phyloP scores from a whole-genome alignment of 805 yeast species.

The Candida boleticola region DNA sequence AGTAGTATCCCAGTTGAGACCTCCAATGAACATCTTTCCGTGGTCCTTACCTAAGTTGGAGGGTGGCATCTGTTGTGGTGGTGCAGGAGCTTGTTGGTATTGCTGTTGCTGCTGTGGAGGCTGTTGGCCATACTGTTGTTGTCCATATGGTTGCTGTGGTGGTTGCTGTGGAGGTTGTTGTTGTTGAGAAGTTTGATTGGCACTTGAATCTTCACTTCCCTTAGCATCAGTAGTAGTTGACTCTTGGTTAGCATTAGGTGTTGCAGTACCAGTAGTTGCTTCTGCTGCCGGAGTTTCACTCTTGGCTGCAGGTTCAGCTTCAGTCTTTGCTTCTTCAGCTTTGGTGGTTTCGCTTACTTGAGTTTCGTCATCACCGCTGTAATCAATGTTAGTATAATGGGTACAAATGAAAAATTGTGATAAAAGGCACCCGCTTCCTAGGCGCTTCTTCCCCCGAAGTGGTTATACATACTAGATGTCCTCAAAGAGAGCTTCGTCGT shows the following conservation, averaged over 20 bases:
- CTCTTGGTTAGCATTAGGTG: neutral
- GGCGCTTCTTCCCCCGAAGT: too few relatives aligned
- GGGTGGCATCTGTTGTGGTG: constrained; percentile 16
- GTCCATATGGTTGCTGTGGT: constrained; percentile 5
- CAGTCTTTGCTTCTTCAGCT: constrained; percentile 13
- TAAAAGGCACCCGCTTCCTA: too few relatives aligned
- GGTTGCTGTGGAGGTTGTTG: constrained; percentile 10
- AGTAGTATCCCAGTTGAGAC: constrained; percentile 96
- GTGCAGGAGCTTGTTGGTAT: constrained; percentile 13
- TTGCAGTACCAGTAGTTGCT: constrained; percentile 4
- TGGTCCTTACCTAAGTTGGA: constrained; percentile 52
- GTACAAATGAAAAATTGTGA: too few relatives aligned
- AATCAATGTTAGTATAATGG: neutral
- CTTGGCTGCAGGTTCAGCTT: constrained; percentile 16
- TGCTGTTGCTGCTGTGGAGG: constrained; percentile 9
- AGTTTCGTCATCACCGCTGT: constrained; percentile 26
- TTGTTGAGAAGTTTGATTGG: constrained; percentile 5
- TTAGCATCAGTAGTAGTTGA: constrained; percentile 6
- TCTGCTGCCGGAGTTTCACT: constrained; percentile 13
- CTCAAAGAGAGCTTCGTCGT: constrained; percentile 92
- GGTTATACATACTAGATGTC: constrained; percentile 71
- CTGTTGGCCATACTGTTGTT: constrained; percentile 8
- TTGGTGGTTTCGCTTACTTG: constrained; percentile 13
- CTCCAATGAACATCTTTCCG: constrained; percentile 95
- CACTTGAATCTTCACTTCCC: constrained; percentile 2